Conservation (phyloP, 2,329 filamentous ascomycete species). For the Zasmidium angulare region DNA sequence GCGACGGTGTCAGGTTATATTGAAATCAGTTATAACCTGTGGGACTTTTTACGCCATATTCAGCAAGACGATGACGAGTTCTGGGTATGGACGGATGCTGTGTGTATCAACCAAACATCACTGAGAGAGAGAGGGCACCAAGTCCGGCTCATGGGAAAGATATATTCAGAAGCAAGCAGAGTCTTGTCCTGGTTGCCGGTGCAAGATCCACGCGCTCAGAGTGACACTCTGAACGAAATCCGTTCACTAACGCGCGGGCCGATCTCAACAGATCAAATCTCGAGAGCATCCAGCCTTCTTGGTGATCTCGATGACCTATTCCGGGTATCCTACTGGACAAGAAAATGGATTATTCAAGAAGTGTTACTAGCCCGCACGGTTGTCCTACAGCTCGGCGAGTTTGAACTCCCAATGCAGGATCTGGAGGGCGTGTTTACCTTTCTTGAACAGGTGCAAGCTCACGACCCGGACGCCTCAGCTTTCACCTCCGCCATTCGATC, state of each 20-base stretch:
- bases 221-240: background rate
- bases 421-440: background rate
- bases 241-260: too few species aligned
- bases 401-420: background rate
- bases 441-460: too few species aligned
- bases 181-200: background rate
- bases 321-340: background rate
- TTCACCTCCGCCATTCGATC: background rate
- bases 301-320: background rate
- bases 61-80: background rate
- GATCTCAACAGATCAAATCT: background rate
- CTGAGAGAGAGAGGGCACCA: background rate
- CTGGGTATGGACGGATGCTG: background rate
- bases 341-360: background rate
- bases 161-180: background rate
- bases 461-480: too few species aligned
- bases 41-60: background rate
- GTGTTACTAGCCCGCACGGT: background rate
- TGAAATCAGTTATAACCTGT: background rate
- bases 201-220: background rate
- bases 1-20: background rate
- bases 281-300: background rate
- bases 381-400: background rate
- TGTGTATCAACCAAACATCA: background rate
- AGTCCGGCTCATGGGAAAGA: background rate